Percentiles rank a stretch among this genome's conserved stretches.
Evolutionary conservation across 2,329 filamentous ascomycete genomes (phyloP).

Genomic region (Plectosphaerella plurivora): DNA sequence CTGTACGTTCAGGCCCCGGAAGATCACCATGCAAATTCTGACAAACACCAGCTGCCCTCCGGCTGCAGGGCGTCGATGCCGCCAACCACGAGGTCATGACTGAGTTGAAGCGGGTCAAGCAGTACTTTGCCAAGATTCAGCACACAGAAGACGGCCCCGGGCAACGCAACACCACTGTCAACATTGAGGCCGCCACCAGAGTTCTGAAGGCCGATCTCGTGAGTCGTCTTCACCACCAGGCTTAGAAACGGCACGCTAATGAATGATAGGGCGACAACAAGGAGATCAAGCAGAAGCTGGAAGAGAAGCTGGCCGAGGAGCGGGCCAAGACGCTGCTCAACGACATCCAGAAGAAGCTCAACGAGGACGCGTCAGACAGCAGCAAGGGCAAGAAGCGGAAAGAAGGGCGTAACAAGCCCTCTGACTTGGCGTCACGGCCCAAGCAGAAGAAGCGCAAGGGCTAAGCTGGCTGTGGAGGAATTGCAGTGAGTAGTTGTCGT

Average conservation of each 20-base stretch:
- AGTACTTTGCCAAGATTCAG: slow-evolving; percentile 93
- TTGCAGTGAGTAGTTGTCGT: no score
- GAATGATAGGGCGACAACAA: slow-evolving; percentile 43
- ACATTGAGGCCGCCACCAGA: slow-evolving; percentile 74
- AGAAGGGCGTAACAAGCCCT: neutral
- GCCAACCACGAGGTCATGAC: slow-evolving; percentile 79
- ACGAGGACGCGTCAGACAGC: slow-evolving; percentile 22
- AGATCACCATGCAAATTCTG: neutral
- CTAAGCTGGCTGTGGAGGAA: neutral
- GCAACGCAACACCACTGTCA: slow-evolving; percentile 49
- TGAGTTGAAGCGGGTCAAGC: slow-evolving; percentile 81
- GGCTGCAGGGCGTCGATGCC: slow-evolving; percentile 74
- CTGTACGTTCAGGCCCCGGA: slow-evolving; percentile 45
- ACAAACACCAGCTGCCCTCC: slow-evolving; percentile 58
- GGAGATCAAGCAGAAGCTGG: slow-evolving; percentile 44
- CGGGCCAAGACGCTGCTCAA: slow-evolving; percentile 47
- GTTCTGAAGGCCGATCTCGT: slow-evolving; percentile 81
- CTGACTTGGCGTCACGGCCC: slow-evolving; percentile 1
- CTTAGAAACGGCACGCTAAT: neutral
- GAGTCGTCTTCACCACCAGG: slow-evolving; percentile 21
- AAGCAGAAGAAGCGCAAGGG: slow-evolving; percentile 22
- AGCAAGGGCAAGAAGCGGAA: slow-evolving; percentile 25
- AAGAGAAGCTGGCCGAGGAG: slow-evolving; percentile 53
- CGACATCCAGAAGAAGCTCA: slow-evolving; percentile 37
- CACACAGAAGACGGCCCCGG: slow-evolving; percentile 59